Evolutionary conservation across 2,329 filamentous ascomycete species (phyloP).

Genomic region (Xylariales sp.): DNA sequence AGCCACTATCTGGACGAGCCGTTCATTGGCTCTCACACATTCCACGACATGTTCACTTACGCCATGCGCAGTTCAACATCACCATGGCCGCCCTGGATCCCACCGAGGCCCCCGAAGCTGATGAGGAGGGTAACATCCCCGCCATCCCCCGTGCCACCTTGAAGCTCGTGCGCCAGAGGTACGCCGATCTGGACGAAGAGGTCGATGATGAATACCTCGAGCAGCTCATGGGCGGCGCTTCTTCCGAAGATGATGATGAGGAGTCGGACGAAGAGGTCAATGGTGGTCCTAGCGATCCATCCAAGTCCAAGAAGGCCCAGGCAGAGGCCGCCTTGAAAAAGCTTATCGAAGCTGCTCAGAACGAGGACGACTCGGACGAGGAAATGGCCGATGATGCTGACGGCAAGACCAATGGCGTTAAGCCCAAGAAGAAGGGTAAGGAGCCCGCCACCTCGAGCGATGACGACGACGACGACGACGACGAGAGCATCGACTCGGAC

Average conservation of each 20-base stretch:
- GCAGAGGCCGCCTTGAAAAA: slow-evolving; percentile 73
- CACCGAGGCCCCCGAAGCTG: slow-evolving; percentile 65
- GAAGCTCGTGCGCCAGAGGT: slow-evolving; percentile 77
- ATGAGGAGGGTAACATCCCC: slow-evolving; percentile 57
- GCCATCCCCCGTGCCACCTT: slow-evolving; percentile 74
- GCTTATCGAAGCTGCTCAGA: slow-evolving; percentile 64
- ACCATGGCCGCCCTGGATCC: slow-evolving; percentile 99
- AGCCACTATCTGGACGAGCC: not conserved
- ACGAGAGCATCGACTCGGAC: slow-evolving; percentile 51
- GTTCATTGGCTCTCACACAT: not conserved
- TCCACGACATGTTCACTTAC: slow-evolving; percentile 29
- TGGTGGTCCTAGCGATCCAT: slow-evolving; percentile 85
- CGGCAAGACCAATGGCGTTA: slow-evolving; percentile 56
- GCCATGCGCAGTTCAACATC: slow-evolving; percentile 71
- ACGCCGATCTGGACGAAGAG: slow-evolving; percentile 55
- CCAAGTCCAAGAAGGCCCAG: slow-evolving; percentile 83
- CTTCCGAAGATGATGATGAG: slow-evolving; percentile 48
- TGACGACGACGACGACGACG: slow-evolving; percentile 49
- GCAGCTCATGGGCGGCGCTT: slow-evolving; percentile 44
- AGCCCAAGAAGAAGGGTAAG: slow-evolving; percentile 65
- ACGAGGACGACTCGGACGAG: slow-evolving; percentile 57
- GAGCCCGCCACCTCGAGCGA: slow-evolving; percentile 52
- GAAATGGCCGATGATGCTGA: slow-evolving; percentile 56
- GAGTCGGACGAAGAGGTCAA: slow-evolving; percentile 62
- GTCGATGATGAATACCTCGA: slow-evolving; percentile 63